These are phyloP conservation scores for Jamesozyma jinghongensis DNA, from an alignment of 805 yeast genomes.

Conservation along the genomic window DNA sequence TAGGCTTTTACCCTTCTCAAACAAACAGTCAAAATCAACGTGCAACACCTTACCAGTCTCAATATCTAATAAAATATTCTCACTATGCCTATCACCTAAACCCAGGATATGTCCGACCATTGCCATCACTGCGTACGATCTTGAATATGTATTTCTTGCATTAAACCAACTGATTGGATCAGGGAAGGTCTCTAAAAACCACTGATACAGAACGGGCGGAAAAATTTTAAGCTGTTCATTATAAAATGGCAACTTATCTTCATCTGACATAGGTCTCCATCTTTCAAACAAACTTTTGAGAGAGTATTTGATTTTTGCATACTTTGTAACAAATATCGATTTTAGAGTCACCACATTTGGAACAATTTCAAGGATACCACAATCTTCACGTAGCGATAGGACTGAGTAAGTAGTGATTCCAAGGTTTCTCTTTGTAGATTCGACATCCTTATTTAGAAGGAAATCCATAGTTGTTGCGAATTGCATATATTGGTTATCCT, in stretches of 20 bases:
- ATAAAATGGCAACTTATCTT: conserved; percentile 21
- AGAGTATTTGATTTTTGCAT: conserved; percentile 32
- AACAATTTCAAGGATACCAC: conserved; percentile 90
- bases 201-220: conserved; percentile 69
- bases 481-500: conserved; percentile 88
- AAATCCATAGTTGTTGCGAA: conserved; percentile 81
- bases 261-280: conserved; percentile 21
- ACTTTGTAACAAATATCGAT: conserved; percentile 42
- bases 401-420: conserved; percentile 79
- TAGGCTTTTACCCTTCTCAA: conserved; percentile 68
- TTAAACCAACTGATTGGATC: conserved; percentile 84
- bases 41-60: conserved; percentile 74
- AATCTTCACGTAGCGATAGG: conserved; percentile 72
- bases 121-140: conserved; percentile 92
- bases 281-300: conserved; percentile 19
- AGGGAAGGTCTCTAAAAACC: conserved; percentile 85
- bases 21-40: conserved; percentile 94
- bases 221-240: conserved; percentile 27
- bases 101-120: conserved; percentile 93
- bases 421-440: conserved; percentile 63
- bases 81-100: conserved; percentile 94
- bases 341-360: conserved; percentile 65
- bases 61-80: conserved; percentile 69
- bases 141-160: conserved; percentile 62
- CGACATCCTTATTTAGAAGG: conserved; percentile 54